Conservation (phyloP, 192 early-diverging fungal species). For the Coemansia furcata region DNA sequence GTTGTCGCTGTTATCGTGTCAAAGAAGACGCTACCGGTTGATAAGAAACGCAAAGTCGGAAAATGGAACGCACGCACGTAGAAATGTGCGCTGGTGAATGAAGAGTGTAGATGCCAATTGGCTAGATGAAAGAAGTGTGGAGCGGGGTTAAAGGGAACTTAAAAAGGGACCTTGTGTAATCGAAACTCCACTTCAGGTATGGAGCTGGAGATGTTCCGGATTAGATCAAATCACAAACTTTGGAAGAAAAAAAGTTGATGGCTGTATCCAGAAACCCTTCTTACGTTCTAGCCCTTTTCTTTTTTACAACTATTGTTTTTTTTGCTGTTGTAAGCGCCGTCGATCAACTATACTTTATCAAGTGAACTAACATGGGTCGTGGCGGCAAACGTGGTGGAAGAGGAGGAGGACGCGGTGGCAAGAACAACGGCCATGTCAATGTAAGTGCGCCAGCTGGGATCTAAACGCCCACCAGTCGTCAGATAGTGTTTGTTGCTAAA, state of each 20-base stretch:
- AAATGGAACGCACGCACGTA: neutral
- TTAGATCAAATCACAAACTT: conserved; percentile 1
- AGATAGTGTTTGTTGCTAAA: neutral
- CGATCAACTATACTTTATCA: neutral
- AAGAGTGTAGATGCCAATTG: neutral
- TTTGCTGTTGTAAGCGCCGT: neutral
- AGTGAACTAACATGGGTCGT: conserved; percentile 17
- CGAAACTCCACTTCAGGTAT: neutral
- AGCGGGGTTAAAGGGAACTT: no score
- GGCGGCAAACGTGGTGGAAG: conserved; percentile 12
- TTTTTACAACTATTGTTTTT: neutral
- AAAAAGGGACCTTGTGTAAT: neutral
- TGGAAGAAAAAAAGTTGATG: neutral
- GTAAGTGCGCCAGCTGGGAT: conserved; percentile 15
- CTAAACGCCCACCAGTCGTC: neutral
- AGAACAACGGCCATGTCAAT: conserved; percentile 14
- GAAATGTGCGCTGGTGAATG: neutral
- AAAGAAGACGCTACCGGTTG: neutral
- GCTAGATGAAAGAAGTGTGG: neutral
- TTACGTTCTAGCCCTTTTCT: no score
- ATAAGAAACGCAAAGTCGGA: neutral
- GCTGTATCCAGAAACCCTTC: no score
- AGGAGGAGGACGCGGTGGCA: conserved; percentile 15
- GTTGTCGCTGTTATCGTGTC: neutral
- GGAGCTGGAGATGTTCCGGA: neutral